Percentiles rank a stretch among this genome's conserved stretches.
Conservation (phyloP, 208 protist genomes). For the Strigomonas culicis region DNA sequence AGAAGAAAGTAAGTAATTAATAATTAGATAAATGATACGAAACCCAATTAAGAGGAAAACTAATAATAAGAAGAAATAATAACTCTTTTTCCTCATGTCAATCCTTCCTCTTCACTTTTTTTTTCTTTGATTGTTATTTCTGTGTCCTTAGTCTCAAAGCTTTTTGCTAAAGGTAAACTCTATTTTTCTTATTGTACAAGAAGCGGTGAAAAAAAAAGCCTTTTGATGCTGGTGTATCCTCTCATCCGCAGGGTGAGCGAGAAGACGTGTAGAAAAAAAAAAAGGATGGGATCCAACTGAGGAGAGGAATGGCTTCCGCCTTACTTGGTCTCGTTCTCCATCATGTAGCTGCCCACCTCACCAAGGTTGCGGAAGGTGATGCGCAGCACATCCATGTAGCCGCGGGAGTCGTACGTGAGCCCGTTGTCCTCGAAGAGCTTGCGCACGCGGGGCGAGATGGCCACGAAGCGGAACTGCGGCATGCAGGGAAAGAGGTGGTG, state of each 20-base stretch:
- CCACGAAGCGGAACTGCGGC: constrained; percentile 72
- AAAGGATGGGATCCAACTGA: background rate
- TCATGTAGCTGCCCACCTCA: constrained; percentile 41
- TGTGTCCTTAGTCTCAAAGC: no score
- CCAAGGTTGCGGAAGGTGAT: constrained; percentile 58
- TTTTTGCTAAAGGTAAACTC: no score
- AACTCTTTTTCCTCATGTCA: background rate
- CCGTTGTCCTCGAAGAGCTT: constrained; percentile 62
- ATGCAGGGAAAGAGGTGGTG: constrained; percentile 87
- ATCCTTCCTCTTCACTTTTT: background rate
- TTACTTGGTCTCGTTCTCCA: constrained; percentile 13
- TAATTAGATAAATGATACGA: background rate
- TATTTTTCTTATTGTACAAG: no score
- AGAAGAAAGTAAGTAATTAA: background rate
- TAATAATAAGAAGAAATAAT: background rate
- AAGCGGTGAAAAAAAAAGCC: no score
- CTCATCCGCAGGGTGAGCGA: no score
- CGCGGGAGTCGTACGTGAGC: constrained; percentile 43
- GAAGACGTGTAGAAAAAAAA: no score
- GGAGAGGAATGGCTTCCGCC: no score
- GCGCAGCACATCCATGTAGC: constrained; percentile 38
- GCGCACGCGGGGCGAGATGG: constrained; percentile 42
- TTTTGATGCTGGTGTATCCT: no score
- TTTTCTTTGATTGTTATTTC: constrained; percentile 5
- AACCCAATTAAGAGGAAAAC: background rate